A percentile compares a stretch with the other conserved stretches of the same genome.
Conservation (phyloP, 495 filamentous ascomycete genomes). For the Diplogelasinospora grovesii region DNA sequence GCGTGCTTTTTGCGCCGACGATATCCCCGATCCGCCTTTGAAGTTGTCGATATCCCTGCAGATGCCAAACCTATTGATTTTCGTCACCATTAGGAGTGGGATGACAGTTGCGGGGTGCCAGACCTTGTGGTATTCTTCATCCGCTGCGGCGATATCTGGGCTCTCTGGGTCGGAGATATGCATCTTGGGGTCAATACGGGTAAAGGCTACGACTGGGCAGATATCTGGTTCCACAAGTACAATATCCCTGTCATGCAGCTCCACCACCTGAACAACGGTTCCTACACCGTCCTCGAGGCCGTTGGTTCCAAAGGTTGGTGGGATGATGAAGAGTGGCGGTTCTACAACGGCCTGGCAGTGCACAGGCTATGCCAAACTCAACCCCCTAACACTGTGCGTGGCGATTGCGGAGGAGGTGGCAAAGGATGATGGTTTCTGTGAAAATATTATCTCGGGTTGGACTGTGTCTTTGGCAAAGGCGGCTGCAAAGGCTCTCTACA, state of each 20-base stretch:
- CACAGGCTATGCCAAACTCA: neutral
- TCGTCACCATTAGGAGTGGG: neutral
- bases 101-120: neutral
- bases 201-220: neutral
- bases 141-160: slow-evolving; percentile 1
- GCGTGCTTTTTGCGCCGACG: neutral
- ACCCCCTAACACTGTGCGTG: slow-evolving; percentile 1
- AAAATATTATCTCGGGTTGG: neutral
- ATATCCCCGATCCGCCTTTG: slow-evolving; percentile 1
- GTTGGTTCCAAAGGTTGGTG: slow-evolving; percentile 1
- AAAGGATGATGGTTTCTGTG: slow-evolving; percentile 1
- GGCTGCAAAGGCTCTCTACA: slow-evolving; percentile 1
- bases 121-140: slow-evolving; percentile 1
- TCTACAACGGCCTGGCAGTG: neutral
- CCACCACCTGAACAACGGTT: neutral
- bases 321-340: neutral
- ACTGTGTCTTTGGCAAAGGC: neutral
- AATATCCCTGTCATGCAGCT: slow-evolving; percentile 1
- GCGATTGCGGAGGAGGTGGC: slow-evolving; percentile 1
- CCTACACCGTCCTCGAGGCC: neutral
- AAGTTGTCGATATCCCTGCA: slow-evolving; percentile 1
- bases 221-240: slow-evolving; percentile 1
- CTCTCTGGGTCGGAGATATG: slow-evolving; percentile 1
- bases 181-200: neutral
- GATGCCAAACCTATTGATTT: too few relatives aligned